Conservation (phyloP, 768 basidiomycete genomes). For the Boletus reticuloceps region DNA sequence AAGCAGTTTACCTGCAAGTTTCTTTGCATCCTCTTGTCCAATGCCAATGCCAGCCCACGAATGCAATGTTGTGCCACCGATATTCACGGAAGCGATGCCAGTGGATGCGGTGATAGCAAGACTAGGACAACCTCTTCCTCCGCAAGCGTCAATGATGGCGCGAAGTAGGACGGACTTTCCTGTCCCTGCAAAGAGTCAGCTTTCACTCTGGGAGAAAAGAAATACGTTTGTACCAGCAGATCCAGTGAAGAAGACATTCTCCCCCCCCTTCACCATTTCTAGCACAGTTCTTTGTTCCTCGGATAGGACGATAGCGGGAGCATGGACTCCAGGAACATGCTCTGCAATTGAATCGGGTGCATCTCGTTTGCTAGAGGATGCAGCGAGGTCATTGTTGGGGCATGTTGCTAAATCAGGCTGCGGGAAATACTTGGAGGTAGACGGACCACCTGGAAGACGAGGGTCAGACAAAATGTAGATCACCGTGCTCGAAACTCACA, state of each 20-base stretch:
- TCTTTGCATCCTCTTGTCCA: conserved; percentile 54
- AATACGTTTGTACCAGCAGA: conserved; percentile 53
- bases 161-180: conserved; percentile 83
- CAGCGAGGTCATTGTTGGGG: background rate
- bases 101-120: conserved; percentile 82
- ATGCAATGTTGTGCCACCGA: conserved; percentile 79
- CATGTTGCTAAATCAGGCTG: background rate
- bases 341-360: background rate
- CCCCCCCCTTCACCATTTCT: conserved; percentile 50
- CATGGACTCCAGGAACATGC: background rate
- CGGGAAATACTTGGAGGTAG: background rate
- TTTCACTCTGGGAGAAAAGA: background rate
- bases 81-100: conserved; percentile 78
- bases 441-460: conserved; percentile 2
- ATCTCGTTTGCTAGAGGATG: background rate
- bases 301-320: conserved; percentile 40
- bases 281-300: conserved; percentile 51
- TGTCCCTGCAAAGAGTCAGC: conserved; percentile 46
- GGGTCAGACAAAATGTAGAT: background rate
- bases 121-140: conserved; percentile 30
- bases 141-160: conserved; percentile 60
- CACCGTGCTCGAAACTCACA: background rate
- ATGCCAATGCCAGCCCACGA: conserved; percentile 82
- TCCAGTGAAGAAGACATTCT: conserved; percentile 83
- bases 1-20: conserved; percentile 53